These are phyloP conservation scores for Cyclotella sp. DNA, from an alignment of 108 stramenopile genomes.

Conservation along the genomic window DNA sequence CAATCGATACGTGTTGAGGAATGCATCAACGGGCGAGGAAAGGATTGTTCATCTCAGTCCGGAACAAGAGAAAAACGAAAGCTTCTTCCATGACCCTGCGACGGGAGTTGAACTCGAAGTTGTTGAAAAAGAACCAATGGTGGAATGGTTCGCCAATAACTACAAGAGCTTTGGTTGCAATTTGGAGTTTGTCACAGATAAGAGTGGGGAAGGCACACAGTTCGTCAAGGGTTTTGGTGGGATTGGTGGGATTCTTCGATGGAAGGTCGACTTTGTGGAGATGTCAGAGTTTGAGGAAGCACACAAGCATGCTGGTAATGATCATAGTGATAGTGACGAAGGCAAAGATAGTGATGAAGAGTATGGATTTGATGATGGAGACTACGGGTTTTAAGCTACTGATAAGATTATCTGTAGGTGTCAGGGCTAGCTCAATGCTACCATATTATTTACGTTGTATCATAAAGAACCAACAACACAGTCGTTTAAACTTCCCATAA, in stretches of 20 bases:
- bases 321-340: conserved; percentile 66
- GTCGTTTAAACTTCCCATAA: too few relatives aligned
- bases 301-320: conserved; percentile 54
- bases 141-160: conserved; percentile 99
- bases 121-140: conserved; percentile 86
- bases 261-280: conserved; percentile 97
- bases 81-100: conserved; percentile 85
- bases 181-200: conserved; percentile 98
- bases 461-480: too few relatives aligned
- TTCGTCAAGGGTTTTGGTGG: conserved; percentile 99
- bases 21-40: conserved; percentile 85
- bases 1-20: conserved; percentile 83
- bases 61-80: conserved; percentile 89
- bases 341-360: conserved; percentile 64
- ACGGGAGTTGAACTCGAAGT: conserved; percentile 96
- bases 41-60: conserved; percentile 89
- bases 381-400: conserved; percentile 80
- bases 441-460: too few relatives aligned
- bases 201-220: conserved; percentile 96
- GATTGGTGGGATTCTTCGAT: conserved; percentile 97
- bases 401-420: background rate
- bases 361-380: conserved; percentile 92
- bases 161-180: conserved; percentile 97
- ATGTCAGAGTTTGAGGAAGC: conserved; percentile 80
- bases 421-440: too few relatives aligned